Evolutionary conservation across 2,329 filamentous ascomycete genomes (phyloP).

Genomic region (Sporothrix luriei): DNA sequence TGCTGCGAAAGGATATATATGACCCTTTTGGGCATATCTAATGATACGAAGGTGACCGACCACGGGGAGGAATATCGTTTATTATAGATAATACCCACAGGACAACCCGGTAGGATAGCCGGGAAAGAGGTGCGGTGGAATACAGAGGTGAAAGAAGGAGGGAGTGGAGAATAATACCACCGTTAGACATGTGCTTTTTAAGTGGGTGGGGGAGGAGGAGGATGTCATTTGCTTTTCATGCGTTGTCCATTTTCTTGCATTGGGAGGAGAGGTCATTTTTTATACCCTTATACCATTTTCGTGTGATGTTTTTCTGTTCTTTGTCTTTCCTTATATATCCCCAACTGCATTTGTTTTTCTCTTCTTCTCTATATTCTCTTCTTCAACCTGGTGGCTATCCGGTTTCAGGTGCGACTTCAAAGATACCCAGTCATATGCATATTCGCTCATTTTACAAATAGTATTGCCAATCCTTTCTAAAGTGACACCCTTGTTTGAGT

Average conservation of each 20-base stretch:
- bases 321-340: slow-evolving; percentile 33
- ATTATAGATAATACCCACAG: slow-evolving; percentile 1
- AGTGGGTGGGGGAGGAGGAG: background rate
- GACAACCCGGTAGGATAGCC: background rate
- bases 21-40: background rate
- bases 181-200: slow-evolving; percentile 7
- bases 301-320: slow-evolving; percentile 10
- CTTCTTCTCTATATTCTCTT: slow-evolving; percentile 25
- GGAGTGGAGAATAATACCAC: background rate
- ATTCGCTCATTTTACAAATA: slow-evolving; percentile 9
- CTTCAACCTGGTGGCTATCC: background rate
- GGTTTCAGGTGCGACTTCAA: slow-evolving; percentile 17
- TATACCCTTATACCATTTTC: slow-evolving; percentile 24
- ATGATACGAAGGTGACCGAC: background rate
- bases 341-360: slow-evolving; percentile 26
- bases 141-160: too few species aligned
- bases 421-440: slow-evolving; percentile 29
- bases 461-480: too few species aligned
- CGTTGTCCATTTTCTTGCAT: slow-evolving; percentile 13
- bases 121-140: background rate
- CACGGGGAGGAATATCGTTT: background rate
- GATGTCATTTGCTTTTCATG: background rate
- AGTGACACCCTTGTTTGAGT: too few species aligned
- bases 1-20: background rate
- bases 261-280: slow-evolving; percentile 28